Evolutionary conservation across 441 rosid species (phyloP), one percentile per base, ranked within the genome.

Genomic region (Flueggea neowawraea): DNA sequence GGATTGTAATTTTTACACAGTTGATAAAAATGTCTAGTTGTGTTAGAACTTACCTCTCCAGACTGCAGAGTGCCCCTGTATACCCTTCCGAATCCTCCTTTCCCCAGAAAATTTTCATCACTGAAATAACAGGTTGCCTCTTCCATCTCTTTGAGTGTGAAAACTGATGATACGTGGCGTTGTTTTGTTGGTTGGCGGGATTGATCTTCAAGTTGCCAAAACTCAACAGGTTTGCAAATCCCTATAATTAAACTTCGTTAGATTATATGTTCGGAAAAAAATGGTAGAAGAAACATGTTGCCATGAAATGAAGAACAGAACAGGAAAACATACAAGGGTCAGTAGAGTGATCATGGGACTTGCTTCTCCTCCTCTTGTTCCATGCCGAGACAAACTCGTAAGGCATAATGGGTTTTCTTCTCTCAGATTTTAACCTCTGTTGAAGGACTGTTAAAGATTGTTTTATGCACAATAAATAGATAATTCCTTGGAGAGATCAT

Each of bases 21-120:
- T 47, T 47, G 50, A 10, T 47, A 10, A 41, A 32, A 43, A 50
- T 54, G 2, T 12, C 16, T n/a, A 22, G 41, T 36, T 36, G 9
- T 36, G 32, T 45, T 57, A 6, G 45, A 39, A 41, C 45, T 12
- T 83, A 88, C 96, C 96, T 90, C 91, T 70, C 97, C 97, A 41
- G 97, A 80, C 62, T 84, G 84, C 75, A 90, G 76, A 56, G 72
- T 80, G 69, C 98, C 97, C 76, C 67, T 83, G 76, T 88, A 93
- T 73, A 93, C 98, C 63, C 85, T 75, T 54, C 96, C 98, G 68
- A 93, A 93, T 2, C 97, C 98, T 68, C 98, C 97, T 80, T 90
- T 90, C 6, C 96, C 96, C 0, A 90, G 79, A 17, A 85, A 78
- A 70, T 85, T 82, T 51, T 77, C 80, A 11, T 90, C 96, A 16